A percentile compares a stretch with the other conserved stretches of the same genome.
Conservation (phyloP, 176 grass and related monocot genomes). For the Ampelocalamus luodianensis region DNA sequence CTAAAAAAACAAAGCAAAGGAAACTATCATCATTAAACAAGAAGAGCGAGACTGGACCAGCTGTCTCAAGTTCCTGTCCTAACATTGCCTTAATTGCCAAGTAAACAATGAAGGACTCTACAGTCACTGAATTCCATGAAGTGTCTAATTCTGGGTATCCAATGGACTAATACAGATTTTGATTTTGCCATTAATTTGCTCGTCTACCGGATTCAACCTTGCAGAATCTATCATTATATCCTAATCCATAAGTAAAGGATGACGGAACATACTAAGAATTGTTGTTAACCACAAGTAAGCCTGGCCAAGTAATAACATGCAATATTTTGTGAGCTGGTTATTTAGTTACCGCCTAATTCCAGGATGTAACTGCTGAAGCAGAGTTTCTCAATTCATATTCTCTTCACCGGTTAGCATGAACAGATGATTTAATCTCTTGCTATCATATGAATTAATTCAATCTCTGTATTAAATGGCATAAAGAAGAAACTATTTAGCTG, state of each 20-base stretch:
- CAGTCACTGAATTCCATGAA: neutral
- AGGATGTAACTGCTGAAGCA: neutral
- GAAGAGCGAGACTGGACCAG: neutral
- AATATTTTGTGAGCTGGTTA: neutral
- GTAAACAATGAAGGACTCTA: neutral
- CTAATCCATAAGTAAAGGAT: neutral
- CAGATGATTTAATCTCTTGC: neutral
- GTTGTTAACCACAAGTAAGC: neutral
- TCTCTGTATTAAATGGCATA: neutral
- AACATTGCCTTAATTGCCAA: neutral
- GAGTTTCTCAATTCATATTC: slow-evolving; percentile 11
- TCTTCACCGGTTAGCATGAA: neutral
- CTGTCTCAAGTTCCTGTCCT: slow-evolving; percentile 3
- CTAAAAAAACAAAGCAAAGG: slow-evolving; percentile 9
- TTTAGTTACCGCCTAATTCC: neutral
- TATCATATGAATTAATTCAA: neutral
- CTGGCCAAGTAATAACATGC: neutral
- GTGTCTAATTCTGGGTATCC: neutral
- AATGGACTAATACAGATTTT: neutral
- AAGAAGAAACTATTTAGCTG: neutral
- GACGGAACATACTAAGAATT: neutral
- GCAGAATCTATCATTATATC: neutral
- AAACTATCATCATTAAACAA: slow-evolving; percentile 41
- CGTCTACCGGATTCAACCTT: neutral
- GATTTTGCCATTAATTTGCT: neutral